Base-by-base conservation (phyloP, 495 filamentous ascomycete species). In the Penicillium longicatenatum region DNA sequence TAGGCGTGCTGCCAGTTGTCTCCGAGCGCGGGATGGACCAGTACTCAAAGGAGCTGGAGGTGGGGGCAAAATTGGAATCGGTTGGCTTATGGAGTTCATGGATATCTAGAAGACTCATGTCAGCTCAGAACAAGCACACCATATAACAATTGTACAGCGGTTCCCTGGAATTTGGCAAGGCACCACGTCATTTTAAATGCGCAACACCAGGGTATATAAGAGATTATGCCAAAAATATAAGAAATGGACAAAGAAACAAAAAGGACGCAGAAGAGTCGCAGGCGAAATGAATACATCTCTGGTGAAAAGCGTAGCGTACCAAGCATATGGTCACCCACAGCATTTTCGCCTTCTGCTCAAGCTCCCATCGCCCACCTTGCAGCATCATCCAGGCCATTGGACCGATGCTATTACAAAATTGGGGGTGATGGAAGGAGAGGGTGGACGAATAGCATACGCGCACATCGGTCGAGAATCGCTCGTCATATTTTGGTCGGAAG, bases 11-110 rank as follows among this genome's bases (percentile, higher is more conserved):
- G 90, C 91, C 17, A 97, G 80, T 71, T 95, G 92, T 19, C 91
- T 82, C 17, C 92, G 85, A 19, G 92, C 92, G n/a, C 92, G 84
- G 3, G 91, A 93, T 3, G 92, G 92, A 10, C 89, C 87, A 21
- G 92, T 83, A 64, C 92, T 91, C 55, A 77, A 52, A n/a, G 78
- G 75, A 55, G 78, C 75, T 29, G 77, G 77, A 41, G 77, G 77
- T 11, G 77, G 76, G 33, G 77, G 73, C 16, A 80, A 54, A 44
- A 79, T 78, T 1, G 76, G 77, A 53, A 79, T 77, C 24, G 75
- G 76, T 46, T 78, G 73, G 57, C 75, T 79, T 10, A 68, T 67
- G 37, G 76, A 70, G 42, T 66, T 71, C 42, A 63, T 52, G 17
- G 68, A 73, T 33, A 66, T 56, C 73, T 73, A 50, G 48, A 48